Percentiles rank a stretch among this genome's conserved stretches.
Conservation (phyloP, 2,329 filamentous ascomycete genomes). For the Aspergillus pseudotamarii region DNA sequence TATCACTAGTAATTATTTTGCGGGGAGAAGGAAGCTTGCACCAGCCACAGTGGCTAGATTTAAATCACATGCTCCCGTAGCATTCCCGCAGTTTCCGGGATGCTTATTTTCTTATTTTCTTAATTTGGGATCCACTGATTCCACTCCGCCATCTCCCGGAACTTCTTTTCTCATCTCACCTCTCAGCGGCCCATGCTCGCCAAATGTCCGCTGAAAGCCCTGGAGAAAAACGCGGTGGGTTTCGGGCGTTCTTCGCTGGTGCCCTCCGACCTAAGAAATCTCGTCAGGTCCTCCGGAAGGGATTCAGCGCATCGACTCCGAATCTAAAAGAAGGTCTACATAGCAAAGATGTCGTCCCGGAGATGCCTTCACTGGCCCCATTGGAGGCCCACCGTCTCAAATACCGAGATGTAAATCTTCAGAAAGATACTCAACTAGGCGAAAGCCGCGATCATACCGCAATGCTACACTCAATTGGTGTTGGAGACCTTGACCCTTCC, state of each 20-base stretch:
- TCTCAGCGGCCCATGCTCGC: not conserved
- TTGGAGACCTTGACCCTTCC: constrained; percentile 31
- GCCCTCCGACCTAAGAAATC: constrained; percentile 40
- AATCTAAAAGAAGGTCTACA: constrained; percentile 28
- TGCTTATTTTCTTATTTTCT: not conserved
- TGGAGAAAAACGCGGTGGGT: constrained; percentile 29
- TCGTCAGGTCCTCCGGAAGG: constrained; percentile 39
- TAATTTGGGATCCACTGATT: not conserved
- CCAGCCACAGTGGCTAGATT: constrained; percentile 10
- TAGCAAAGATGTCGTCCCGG: constrained; percentile 29
- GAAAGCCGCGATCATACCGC: constrained; percentile 41
- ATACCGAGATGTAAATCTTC: constrained; percentile 30
- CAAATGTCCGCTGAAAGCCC: constrained; percentile 36
- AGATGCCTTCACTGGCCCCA: constrained; percentile 35
- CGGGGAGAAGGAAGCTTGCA: not conserved
- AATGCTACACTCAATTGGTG: constrained; percentile 39
- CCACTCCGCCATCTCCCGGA: not conserved
- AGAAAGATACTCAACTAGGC: constrained; percentile 39
- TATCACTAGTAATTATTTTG: too few relatives aligned
- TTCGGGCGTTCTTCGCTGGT: constrained; percentile 33
- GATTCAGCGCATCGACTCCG: constrained; percentile 25
- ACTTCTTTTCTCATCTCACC: not conserved
- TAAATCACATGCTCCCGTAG: not conserved
- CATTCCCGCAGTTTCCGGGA: not conserved
- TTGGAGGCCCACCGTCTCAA: constrained; percentile 38